These are phyloP conservation scores for Bathelium albidoporum DNA, from an alignment of 495 filamentous ascomycete species.

Conservation along the genomic window DNA sequence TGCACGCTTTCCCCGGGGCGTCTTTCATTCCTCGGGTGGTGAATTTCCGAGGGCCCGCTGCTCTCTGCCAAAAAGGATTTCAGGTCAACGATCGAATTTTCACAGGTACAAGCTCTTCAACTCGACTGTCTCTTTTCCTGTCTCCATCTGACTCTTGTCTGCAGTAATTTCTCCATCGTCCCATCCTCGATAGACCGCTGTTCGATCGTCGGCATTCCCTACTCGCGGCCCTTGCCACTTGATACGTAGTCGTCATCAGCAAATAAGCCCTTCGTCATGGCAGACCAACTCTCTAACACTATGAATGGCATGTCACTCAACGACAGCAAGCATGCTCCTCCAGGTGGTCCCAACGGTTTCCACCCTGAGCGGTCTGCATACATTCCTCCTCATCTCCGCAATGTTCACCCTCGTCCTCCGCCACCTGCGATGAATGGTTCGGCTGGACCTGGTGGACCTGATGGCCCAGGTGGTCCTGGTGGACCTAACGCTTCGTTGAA, in stretches of 20 bases:
- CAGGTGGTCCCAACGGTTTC: slow-evolving; percentile 29
- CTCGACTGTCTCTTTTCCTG: neutral
- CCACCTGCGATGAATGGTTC: slow-evolving; percentile 18
- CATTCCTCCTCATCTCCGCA: slow-evolving; percentile 90
- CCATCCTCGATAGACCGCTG: neutral
- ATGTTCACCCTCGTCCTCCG: slow-evolving; percentile 36
- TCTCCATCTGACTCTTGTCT: neutral
- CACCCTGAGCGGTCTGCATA: slow-evolving; percentile 58
- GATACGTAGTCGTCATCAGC: slow-evolving; percentile 3
- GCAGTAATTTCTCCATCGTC: neutral
- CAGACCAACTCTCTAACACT: slow-evolving; percentile 68
- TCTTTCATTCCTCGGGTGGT: neutral
- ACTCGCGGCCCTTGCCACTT: neutral
- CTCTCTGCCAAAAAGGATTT: slow-evolving; percentile 8
- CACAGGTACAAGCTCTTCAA: neutral
- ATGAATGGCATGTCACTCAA: slow-evolving; percentile 75
- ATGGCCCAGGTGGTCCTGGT: slow-evolving; percentile 21
- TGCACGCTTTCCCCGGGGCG: neutral
- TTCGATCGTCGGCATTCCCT: neutral
- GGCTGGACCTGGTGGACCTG: slow-evolving; percentile 26
- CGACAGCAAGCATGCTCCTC: slow-evolving; percentile 59
- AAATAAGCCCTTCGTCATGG: slow-evolving; percentile 51
- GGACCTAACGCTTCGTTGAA: slow-evolving; percentile 45
- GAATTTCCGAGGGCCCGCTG: neutral
- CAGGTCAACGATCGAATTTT: neutral